phyloP scores from a whole-genome alignment of 2,329 filamentous ascomycete genomes.

The Aspergillus intermedius region DNA sequence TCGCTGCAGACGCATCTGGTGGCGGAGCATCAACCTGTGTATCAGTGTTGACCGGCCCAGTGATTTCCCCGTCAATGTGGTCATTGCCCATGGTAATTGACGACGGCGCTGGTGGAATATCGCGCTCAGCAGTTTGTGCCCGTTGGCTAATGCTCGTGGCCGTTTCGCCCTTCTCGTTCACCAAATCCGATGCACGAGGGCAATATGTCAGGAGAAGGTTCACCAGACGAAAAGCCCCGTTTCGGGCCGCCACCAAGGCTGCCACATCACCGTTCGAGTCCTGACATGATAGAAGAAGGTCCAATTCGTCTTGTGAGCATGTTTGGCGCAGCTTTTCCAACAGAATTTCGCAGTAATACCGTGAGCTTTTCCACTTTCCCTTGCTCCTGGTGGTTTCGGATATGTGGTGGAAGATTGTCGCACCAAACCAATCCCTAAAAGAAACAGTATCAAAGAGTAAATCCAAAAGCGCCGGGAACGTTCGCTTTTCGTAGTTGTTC shows the following conservation, averaged over 20 bases:
- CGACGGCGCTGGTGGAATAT: conserved; percentile 63
- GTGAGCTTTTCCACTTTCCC: conserved; percentile 78
- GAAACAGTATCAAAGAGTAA: conserved; percentile 77
- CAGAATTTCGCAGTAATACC: conserved; percentile 89
- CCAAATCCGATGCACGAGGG: conserved; percentile 68
- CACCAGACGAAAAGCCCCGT: conserved; percentile 73
- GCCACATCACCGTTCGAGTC: conserved; percentile 89
- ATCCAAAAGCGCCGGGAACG: conserved; percentile 77
- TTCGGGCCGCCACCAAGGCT: conserved; percentile 77
- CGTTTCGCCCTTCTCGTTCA: conserved; percentile 73
- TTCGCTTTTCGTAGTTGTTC: conserved; percentile 91
- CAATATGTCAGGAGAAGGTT: conserved; percentile 65
- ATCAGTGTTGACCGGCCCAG: conserved; percentile 22
- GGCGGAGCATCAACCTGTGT: conserved; percentile 21
- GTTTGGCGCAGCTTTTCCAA: conserved; percentile 79
- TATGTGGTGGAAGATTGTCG: conserved; percentile 91
- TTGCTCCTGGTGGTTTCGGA: conserved; percentile 79
- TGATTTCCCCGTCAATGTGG: conserved; percentile 24
- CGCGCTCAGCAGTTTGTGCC: conserved; percentile 61
- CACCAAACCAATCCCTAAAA: conserved; percentile 69
- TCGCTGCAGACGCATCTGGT: conserved; percentile 53
- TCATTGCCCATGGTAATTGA: conserved; percentile 48
- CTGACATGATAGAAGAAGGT: conserved; percentile 70
- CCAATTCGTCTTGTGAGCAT: conserved; percentile 68
- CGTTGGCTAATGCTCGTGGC: conserved; percentile 76